Evolutionary conservation across 1,139 yeast genomes (phyloP).

Genomic region (Yamadazyma atmosphaerica): DNA sequence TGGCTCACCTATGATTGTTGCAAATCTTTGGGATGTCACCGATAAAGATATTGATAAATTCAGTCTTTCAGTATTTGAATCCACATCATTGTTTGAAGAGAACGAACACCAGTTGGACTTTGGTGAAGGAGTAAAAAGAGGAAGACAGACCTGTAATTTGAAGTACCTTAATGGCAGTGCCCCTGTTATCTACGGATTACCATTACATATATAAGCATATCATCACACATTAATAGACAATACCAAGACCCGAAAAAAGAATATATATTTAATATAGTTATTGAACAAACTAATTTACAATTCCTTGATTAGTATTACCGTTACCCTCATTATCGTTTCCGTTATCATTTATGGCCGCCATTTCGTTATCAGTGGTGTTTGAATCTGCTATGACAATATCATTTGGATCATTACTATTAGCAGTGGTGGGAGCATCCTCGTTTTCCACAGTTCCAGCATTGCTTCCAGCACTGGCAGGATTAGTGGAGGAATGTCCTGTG

Average conservation of each 20-base stretch:
- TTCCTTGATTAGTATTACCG: slow-evolving; percentile 2
- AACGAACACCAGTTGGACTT: slow-evolving; percentile 7
- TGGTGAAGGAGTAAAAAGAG: slow-evolving; percentile 25
- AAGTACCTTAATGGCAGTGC: slow-evolving; percentile 34
- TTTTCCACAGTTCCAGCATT: background rate
- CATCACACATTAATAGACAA: too few relatives aligned
- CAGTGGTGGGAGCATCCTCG: background rate
- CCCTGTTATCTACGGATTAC: slow-evolving; percentile 33
- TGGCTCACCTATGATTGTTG: slow-evolving; percentile 81
- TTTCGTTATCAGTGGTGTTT: background rate
- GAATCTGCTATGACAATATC: background rate
- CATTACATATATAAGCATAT: slow-evolving; percentile 14
- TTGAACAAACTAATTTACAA: background rate
- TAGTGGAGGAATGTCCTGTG: background rate
- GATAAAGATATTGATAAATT: slow-evolving; percentile 91
- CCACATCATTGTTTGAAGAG: slow-evolving; percentile 56
- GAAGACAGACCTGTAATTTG: slow-evolving; percentile 68
- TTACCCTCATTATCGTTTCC: slow-evolving; percentile 2
- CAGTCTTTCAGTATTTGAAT: slow-evolving; percentile 55
- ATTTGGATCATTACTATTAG: background rate
- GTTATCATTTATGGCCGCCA: background rate
- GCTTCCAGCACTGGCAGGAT: background rate
- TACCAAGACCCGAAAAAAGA: too few relatives aligned
- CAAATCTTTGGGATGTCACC: slow-evolving; percentile 95
- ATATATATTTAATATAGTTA: background rate